Evolutionary conservation across 208 protist genomes (phyloP).

Genomic region (Novymonas esmeraldas): DNA sequence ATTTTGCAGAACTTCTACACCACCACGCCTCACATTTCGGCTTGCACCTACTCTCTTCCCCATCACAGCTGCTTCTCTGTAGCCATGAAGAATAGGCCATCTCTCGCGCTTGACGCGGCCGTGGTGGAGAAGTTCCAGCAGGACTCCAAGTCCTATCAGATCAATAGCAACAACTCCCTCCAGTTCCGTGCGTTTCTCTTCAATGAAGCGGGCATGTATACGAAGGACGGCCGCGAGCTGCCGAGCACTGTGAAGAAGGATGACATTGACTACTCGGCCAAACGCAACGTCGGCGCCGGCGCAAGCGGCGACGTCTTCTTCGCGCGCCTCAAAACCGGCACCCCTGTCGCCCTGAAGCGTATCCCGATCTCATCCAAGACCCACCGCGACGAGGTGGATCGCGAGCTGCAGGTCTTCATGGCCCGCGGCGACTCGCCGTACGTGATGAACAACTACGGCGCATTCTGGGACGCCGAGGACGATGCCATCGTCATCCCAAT

Average conservation of each 20-base stretch:
- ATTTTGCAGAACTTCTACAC: background rate
- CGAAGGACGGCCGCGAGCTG: constrained; percentile 77
- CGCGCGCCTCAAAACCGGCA: constrained; percentile 69
- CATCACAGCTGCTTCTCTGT: background rate
- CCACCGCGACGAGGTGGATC: constrained; percentile 86
- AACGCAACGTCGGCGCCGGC: constrained; percentile 71
- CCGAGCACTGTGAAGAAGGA: constrained; percentile 79
- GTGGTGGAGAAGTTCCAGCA: constrained; percentile 71
- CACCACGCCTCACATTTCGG: too few species aligned
- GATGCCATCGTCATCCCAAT: constrained; percentile 88
- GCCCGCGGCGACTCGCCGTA: constrained; percentile 71
- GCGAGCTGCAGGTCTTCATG: constrained; percentile 86
- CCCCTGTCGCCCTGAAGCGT: constrained; percentile 79
- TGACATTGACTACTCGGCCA: constrained; percentile 71
- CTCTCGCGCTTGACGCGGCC: constrained; percentile 61
- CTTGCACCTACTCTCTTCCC: too few species aligned
- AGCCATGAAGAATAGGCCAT: constrained; percentile 65
- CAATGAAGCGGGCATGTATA: constrained; percentile 84
- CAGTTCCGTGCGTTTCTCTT: constrained; percentile 88
- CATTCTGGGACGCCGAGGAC: constrained; percentile 87
- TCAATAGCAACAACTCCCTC: constrained; percentile 87
- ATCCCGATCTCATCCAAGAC: constrained; percentile 90
- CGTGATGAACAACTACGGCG: constrained; percentile 90
- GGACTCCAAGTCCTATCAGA: constrained; percentile 85
- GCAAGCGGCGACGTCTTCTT: constrained; percentile 82